A percentile compares a stretch with the other conserved stretches of the same genome.
phyloP scores from a whole-genome alignment of 768 basidiomycete genomes.

The Ramaria sp. region DNA sequence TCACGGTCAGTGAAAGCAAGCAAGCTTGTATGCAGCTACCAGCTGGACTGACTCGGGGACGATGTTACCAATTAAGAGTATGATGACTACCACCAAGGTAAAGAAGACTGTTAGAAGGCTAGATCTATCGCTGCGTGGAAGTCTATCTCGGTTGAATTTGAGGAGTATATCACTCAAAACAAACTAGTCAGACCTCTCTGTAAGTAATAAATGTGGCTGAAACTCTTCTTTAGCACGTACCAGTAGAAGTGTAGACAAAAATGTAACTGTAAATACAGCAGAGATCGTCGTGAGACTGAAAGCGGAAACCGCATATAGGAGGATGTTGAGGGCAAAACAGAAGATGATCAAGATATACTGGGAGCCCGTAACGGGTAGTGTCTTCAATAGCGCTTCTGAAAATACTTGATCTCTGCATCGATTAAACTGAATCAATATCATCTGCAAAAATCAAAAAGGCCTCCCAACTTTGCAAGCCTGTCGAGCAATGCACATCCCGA shows the following conservation, averaged over 20 bases:
- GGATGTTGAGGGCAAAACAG: conserved; percentile 38
- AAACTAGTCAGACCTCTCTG: conserved; percentile 27
- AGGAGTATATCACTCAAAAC: conserved; percentile 47
- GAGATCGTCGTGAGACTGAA: conserved; percentile 41
- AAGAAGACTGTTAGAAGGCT: conserved; percentile 30
- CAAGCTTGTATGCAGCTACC: neutral
- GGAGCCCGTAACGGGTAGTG: conserved; percentile 38
- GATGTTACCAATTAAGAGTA: conserved; percentile 50
- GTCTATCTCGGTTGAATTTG: conserved; percentile 53
- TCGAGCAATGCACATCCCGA: conserved; percentile 45
- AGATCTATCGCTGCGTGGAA: conserved; percentile 34
- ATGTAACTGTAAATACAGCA: conserved; percentile 31
- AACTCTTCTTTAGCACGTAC: conserved; percentile 11
- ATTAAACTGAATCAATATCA: neutral
- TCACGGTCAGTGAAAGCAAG: neutral
- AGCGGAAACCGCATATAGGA: conserved; percentile 49
- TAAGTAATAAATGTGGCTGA: neutral
- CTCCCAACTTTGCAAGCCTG: conserved; percentile 32
- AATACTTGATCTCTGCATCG: conserved; percentile 39
- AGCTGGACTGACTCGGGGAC: conserved; percentile 33
- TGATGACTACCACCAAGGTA: conserved; percentile 30
- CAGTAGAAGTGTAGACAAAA: conserved; percentile 13
- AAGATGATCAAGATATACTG: conserved; percentile 41
- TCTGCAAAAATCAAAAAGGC: neutral
- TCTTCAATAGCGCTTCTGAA: conserved; percentile 39